phyloP scores from a whole-genome alignment of 2,329 filamentous ascomycete species.

The Blastomyces silverae region DNA sequence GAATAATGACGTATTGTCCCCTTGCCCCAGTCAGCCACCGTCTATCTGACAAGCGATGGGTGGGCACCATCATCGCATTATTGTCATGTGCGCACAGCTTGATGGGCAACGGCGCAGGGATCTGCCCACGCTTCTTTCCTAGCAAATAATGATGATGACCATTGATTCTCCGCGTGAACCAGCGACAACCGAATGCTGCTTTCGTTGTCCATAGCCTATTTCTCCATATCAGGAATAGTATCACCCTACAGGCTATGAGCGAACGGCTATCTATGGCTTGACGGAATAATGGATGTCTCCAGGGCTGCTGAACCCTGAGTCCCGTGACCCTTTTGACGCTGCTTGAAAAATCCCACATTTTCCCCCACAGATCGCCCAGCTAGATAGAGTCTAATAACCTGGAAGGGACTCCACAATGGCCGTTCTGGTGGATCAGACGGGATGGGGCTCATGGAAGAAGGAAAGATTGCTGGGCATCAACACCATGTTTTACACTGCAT shows the following conservation, averaged over 20 bases:
- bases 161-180: not conserved
- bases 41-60: not conserved
- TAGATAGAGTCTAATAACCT: no score
- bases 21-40: not conserved
- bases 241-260: not conserved
- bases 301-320: not conserved
- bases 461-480: not conserved
- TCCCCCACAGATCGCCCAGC: conserved; percentile 1
- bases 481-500: not conserved
- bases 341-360: not conserved
- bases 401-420: not conserved
- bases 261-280: not conserved
- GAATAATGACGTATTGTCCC: not conserved
- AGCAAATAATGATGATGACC: no score
- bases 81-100: not conserved
- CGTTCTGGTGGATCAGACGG: not conserved
- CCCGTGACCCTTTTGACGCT: not conserved
- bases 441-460: no score
- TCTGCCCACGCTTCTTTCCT: not conserved
- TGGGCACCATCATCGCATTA: not conserved
- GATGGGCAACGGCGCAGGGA: not conserved
- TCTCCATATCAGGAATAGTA: not conserved
- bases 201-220: not conserved
- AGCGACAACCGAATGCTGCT: not conserved
- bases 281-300: not conserved